Evolutionary conservation across 768 basidiomycete species (phyloP), one percentile per base, ranked within the genome.

Genomic region (Fibroporia radiculosa): DNA sequence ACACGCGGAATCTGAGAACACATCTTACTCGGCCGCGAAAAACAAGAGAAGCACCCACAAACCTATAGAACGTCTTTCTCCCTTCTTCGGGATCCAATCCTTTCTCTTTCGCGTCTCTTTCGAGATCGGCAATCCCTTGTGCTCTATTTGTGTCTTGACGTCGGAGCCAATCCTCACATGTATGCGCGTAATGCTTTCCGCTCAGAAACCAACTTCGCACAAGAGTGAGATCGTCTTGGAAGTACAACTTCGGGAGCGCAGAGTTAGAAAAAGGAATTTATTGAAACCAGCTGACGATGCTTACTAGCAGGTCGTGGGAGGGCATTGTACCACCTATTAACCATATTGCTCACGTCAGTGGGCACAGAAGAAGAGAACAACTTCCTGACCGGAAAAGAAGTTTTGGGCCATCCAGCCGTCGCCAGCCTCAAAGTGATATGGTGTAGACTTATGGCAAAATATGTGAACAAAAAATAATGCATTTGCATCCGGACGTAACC

Each of bases 331-430:
- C 81, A n/a, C 82, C 77, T 72, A 45, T 3, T 31, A 34, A 19
- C 35, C 10, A 39, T 39, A 6, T 18, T 35, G 10, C 16, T 35
- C 14, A 8, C 34, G 8, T 8, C 25, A 12, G n/a, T 40, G 16
- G 29, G n/a, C 8, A 31, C 23, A 27, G 31, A 27, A 18, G 19
- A 13, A 18, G 19, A 13, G 37, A 29, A 22, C 26, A 23, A 24
- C 7, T 24, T 3, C 37, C 56, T 20, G 46, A 70, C 74, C 80
- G 7, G 79, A 77, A 59, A 84, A 84, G 65, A 85, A 84, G 28
- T 74, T 80, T 61, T 80, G 66, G 4, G 80, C 74, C 83, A 85
- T 85, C 82, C 83, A 84, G 4, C 80, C 80, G 47, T 83, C 82
- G 42, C 67, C 70, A 42, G 80, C 73, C 44, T 77, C 77, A 48